Conservation (phyloP, 768 basidiomycete genomes). For the Sarcomyxa edulis region DNA sequence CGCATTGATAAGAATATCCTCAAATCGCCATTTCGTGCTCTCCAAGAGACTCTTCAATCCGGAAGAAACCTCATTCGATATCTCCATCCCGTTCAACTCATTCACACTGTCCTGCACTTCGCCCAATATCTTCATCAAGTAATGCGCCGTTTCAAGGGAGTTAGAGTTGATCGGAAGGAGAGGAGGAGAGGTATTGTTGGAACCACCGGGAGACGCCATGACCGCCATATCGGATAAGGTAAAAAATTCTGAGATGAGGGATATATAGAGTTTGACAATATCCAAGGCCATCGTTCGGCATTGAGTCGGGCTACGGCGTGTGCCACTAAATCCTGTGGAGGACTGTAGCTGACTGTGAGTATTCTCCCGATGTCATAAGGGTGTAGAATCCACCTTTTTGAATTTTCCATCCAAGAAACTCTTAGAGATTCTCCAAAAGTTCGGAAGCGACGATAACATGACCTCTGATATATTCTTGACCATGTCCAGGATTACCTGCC, state of each 20-base stretch:
- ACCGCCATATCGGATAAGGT: constrained; percentile 73
- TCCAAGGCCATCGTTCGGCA: constrained; percentile 86
- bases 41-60: constrained; percentile 73
- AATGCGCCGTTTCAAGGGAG: constrained; percentile 77
- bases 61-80: constrained; percentile 67
- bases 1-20: constrained; percentile 66
- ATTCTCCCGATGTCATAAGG: background rate
- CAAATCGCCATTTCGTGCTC: constrained; percentile 83
- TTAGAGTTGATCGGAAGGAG: constrained; percentile 73
- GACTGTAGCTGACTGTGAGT: constrained; percentile 13
- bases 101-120: constrained; percentile 85
- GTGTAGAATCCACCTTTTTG: constrained; percentile 56
- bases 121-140: constrained; percentile 70
- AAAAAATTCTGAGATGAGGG: constrained; percentile 84
- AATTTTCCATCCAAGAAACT: constrained; percentile 92
- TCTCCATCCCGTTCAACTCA: constrained; percentile 76
- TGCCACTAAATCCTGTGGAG: constrained; percentile 30
- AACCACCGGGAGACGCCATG: constrained; percentile 42
- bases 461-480: constrained; percentile 86
- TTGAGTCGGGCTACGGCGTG: constrained; percentile 77
- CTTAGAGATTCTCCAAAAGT: constrained; percentile 90
- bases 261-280: constrained; percentile 80
- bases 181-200: constrained; percentile 30
- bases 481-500: constrained; percentile 75
- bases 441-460: constrained; percentile 79